A percentile compares a stretch with the other conserved stretches of the same genome.
Evolutionary conservation across 2,329 filamentous ascomycete species (phyloP).

Genomic region (Penicillium sp.): DNA sequence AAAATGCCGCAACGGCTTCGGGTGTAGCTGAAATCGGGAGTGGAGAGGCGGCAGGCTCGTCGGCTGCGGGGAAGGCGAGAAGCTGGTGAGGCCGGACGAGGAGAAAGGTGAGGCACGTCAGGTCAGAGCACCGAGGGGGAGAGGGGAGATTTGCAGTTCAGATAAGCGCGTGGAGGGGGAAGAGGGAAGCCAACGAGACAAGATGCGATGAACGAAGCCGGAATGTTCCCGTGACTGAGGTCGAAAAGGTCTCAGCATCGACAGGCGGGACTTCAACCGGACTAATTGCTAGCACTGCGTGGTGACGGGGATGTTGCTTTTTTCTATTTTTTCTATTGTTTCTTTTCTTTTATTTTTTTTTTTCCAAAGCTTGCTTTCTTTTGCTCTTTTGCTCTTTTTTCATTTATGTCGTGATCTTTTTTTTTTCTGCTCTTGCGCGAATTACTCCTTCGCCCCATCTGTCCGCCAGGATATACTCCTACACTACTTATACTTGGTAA

Average conservation of each 20-base stretch:
- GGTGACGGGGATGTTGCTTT: conserved; percentile 2
- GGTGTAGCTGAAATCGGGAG: conserved; percentile 23
- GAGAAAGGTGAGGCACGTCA: background rate
- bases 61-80: conserved; percentile 25
- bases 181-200: conserved; percentile 1
- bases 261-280: conserved; percentile 20
- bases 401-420: too few relatives aligned
- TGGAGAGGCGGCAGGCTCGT: conserved; percentile 20
- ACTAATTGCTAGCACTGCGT: conserved; percentile 17
- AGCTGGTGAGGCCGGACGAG: background rate
- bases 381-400: too few relatives aligned
- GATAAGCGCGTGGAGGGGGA: conserved; percentile 1
- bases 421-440: too few relatives aligned
- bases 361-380: too few relatives aligned
- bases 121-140: background rate
- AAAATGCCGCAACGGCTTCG: conserved; percentile 26
- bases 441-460: too few relatives aligned
- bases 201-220: too few relatives aligned
- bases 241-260: conserved; percentile 19
- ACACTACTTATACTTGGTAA: too few relatives aligned
- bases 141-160: background rate
- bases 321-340: conserved; percentile 4
- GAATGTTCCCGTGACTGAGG: conserved; percentile 27
- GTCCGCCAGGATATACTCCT: too few relatives aligned
- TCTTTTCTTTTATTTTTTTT: too few relatives aligned